phyloP scores from a whole-genome alignment of 2,329 filamentous ascomycete species.

The Hirsutella thompsonii region DNA sequence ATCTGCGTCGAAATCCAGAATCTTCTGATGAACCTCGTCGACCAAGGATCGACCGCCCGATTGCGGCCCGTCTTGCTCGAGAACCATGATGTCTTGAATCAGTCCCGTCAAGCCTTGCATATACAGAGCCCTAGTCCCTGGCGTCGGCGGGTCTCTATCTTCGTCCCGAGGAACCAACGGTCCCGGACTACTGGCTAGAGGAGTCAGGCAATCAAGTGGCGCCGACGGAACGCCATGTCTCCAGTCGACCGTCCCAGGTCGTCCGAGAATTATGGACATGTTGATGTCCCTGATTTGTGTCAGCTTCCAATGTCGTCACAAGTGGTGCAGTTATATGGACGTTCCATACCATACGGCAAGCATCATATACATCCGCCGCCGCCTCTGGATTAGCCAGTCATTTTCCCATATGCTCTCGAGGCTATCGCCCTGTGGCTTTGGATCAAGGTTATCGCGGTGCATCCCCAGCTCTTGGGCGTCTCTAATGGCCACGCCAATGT shows the following conservation, averaged over 20 bases:
- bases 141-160: constrained; percentile 38
- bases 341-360: constrained; percentile 26
- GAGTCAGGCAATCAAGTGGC: constrained; percentile 39
- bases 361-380: constrained; percentile 42
- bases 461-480: constrained; percentile 52
- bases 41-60: background rate
- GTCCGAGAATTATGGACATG: constrained; percentile 38
- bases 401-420: constrained; percentile 38
- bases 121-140: constrained; percentile 40
- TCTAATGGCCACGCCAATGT: constrained; percentile 41
- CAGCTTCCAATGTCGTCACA: background rate
- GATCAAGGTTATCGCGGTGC: constrained; percentile 39
- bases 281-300: constrained; percentile 34
- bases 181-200: constrained; percentile 31
- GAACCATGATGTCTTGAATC: constrained; percentile 37
- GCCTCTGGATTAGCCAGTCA: constrained; percentile 43
- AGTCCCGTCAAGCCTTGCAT: constrained; percentile 32
- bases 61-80: constrained; percentile 39
- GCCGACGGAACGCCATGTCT: constrained; percentile 31
- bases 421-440: constrained; percentile 30
- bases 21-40: constrained; percentile 31
- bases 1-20: constrained; percentile 31
- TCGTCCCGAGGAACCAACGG: constrained; percentile 33
- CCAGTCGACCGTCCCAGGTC: constrained; percentile 42
- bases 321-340: background rate